phyloP scores from a whole-genome alignment of 1,139 yeast species.

The Kurtzmaniella quercitrusa region DNA sequence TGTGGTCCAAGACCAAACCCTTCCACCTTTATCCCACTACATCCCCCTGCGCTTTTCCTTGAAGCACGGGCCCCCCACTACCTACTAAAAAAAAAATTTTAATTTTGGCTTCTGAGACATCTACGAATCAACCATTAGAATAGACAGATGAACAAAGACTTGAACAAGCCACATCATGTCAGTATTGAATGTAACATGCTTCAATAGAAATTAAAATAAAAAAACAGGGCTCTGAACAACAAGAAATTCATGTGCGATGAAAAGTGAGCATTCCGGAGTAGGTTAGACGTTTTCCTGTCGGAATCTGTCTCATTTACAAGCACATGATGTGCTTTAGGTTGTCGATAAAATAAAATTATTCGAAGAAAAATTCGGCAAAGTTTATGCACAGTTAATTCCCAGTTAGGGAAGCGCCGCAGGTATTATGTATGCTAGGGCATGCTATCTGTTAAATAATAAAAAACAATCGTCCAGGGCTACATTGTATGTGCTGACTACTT shows the following conservation, averaged over 20 bases:
- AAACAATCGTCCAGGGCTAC: background rate
- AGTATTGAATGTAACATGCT: background rate
- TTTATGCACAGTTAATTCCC: background rate
- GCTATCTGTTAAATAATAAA: background rate
- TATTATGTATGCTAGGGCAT: background rate
- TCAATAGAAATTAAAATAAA: too few relatives aligned
- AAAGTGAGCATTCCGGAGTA: background rate
- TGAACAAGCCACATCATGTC: background rate
- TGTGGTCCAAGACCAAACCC: too few relatives aligned
- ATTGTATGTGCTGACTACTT: background rate
- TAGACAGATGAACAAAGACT: background rate
- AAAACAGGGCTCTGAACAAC: background rate
- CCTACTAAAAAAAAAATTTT: too few relatives aligned
- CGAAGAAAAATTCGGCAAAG: background rate
- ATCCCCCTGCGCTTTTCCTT: too few relatives aligned
- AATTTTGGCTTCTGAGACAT: background rate
- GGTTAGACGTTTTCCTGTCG: background rate
- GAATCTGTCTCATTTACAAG: background rate
- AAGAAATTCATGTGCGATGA: background rate
- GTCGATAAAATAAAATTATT: background rate
- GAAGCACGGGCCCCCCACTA: too few relatives aligned
- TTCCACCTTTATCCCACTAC: too few relatives aligned
- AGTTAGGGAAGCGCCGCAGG: background rate
- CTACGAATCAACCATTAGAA: background rate
- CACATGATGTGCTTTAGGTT: background rate